Evolutionary conservation across 2,329 filamentous ascomycete genomes (phyloP), one percentile per base, ranked within the genome.

Genomic region (Aspergillus novofumigatus): DNA sequence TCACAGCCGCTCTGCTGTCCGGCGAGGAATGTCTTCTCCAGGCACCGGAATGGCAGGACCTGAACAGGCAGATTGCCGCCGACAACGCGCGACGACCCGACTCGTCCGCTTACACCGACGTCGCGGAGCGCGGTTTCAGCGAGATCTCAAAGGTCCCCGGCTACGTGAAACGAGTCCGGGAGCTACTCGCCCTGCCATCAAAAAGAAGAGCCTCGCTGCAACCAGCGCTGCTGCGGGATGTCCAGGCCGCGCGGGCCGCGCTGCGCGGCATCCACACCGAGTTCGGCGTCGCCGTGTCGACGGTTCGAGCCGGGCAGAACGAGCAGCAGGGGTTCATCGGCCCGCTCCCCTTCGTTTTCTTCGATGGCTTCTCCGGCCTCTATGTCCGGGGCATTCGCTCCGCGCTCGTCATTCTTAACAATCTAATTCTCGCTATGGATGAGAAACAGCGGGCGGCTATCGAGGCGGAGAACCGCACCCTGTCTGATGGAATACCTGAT

Each of bases 1-100:
- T 75, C 29, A 69, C 72, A 14, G 67, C 71, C 20, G 69, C 73
- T 2, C 62, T 73, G 38, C 59, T 71, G 17, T 60, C 67, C 11
- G 67, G 70, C 9, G 68, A 69, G 42, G 59, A 69, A 6, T 76
- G 73, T 53, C 73, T 75, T 52, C 54, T 75, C 17, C 65, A 69
- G 49, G 61, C 68, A 20, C 70, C 72, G 1, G 69, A 70, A 44
- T 75, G 73, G 74, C 61, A 69, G 21, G 60, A 62, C 6, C 58
- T 75, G 41, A 65, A 68, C 45, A 61, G 64, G 41, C 51, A 67
- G 32, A 69, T 74, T 50, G 65, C 62, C 1, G 59, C 59, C 9
- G 59, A 67, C 9, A 67, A 68, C 49, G 67, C 67, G 11, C 65
- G 67, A 32, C 59, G 65, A 4, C 66, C 68, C 1, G 65, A 67